A percentile compares a stretch with the other conserved stretches of the same genome.
phyloP scores from a whole-genome alignment of 768 basidiomycete genomes.

The Pilatotrama ljubarskyi region DNA sequence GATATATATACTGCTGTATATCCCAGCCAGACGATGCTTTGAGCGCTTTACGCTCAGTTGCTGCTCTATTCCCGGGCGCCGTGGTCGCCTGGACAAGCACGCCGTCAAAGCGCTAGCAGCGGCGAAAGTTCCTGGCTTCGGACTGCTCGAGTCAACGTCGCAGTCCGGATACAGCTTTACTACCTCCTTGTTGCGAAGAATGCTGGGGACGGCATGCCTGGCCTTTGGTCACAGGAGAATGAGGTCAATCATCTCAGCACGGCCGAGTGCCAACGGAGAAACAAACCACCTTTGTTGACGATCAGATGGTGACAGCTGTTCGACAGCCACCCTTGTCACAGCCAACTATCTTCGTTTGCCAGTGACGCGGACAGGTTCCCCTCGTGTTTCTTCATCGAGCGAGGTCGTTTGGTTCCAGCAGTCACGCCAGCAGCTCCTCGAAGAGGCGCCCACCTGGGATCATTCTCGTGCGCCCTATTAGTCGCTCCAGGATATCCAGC shows the following conservation, averaged over 20 bases:
- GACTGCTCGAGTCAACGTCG: constrained; percentile 1
- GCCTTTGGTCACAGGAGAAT: constrained; percentile 10
- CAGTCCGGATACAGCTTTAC: constrained; percentile 14
- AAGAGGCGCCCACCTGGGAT: too few relatives aligned
- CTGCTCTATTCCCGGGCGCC: neutral
- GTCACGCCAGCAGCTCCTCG: too few relatives aligned
- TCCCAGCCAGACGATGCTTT: neutral
- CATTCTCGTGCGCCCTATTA: too few relatives aligned
- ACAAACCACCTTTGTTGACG: constrained; percentile 13
- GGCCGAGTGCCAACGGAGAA: neutral
- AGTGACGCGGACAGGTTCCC: neutral
- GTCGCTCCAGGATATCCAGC: too few relatives aligned
- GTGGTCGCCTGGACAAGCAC: too few relatives aligned
- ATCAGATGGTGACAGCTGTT: constrained; percentile 7
- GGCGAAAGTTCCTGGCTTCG: neutral
- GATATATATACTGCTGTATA: constrained; percentile 2
- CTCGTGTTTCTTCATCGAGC: neutral
- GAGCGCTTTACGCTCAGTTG: neutral
- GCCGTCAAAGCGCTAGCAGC: neutral
- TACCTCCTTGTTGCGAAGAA: neutral
- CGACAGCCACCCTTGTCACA: constrained; percentile 5
- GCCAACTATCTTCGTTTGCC: neutral
- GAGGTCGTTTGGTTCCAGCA: neutral
- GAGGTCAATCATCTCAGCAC: constrained; percentile 12
- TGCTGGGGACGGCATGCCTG: neutral